A percentile compares a stretch with the other conserved stretches of the same genome.
Conservation (phyloP, 768 basidiomycete species). For the Termitomyces sp. region DNA sequence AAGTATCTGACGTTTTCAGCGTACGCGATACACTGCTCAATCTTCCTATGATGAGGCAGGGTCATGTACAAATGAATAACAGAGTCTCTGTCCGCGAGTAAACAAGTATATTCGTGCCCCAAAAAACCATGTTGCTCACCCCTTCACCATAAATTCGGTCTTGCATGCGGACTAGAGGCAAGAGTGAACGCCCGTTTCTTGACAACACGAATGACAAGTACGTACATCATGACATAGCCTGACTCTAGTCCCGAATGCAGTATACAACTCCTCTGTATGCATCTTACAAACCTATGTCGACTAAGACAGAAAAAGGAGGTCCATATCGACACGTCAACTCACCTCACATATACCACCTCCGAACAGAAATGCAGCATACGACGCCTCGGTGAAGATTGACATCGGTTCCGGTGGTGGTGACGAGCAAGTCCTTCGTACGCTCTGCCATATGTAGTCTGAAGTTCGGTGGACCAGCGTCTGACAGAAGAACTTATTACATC, state of each 20-base stretch:
- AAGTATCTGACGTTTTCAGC: neutral
- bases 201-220: neutral
- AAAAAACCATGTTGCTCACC: constrained; percentile 1
- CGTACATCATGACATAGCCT: constrained; percentile 39
- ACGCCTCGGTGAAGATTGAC: constrained; percentile 44
- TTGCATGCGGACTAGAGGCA: constrained; percentile 4
- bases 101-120: neutral
- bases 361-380: constrained; percentile 65
- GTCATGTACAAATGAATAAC: neutral
- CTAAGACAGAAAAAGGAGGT: neutral
- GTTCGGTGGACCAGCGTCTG: constrained; percentile 41
- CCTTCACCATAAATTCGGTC: neutral
- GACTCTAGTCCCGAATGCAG: constrained; percentile 44
- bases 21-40: neutral
- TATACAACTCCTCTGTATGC: constrained; percentile 32
- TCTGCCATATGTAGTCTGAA: constrained; percentile 57
- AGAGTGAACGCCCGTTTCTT: neutral
- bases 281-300: constrained; percentile 34
- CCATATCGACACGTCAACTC: constrained; percentile 6
- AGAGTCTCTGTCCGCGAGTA: neutral
- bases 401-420: constrained; percentile 22
- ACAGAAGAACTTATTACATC: constrained; percentile 54
- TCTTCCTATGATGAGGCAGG: neutral
- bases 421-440: constrained; percentile 33
- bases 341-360: constrained; percentile 57